These are phyloP conservation scores for Malus fusca DNA, from an alignment of 306 rosid genomes.

Conservation along the genomic window DNA sequence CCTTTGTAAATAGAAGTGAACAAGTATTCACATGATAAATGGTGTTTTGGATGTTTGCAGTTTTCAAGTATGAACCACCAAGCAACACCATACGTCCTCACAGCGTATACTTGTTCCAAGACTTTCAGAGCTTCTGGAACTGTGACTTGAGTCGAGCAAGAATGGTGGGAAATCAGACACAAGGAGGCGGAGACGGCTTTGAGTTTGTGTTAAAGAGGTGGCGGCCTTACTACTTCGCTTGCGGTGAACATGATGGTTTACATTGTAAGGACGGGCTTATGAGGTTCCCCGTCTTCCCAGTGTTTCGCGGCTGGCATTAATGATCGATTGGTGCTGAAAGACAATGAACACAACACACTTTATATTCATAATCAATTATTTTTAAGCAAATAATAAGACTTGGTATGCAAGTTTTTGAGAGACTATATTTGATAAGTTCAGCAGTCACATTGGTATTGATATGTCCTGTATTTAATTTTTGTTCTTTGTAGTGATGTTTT, in stretches of 20 bases:
- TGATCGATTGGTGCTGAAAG: background rate
- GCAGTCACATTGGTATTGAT: no score
- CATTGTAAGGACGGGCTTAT: conserved; percentile 61
- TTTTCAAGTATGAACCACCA: conserved; percentile 69
- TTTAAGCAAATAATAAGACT: conserved; percentile 1
- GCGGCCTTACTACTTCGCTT: conserved; percentile 57
- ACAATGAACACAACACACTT: background rate
- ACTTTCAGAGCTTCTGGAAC: conserved; percentile 30
- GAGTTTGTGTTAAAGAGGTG: conserved; percentile 37
- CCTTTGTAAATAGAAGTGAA: background rate
- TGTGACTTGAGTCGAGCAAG: conserved; percentile 45
- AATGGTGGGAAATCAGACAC: conserved; percentile 28
- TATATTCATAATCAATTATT: background rate
- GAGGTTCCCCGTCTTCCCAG: conserved; percentile 57
- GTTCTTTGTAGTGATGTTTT: no score
- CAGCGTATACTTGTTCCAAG: conserved; percentile 48
- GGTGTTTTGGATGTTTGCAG: conserved; percentile 18
- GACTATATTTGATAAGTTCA: background rate
- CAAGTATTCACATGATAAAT: no score
- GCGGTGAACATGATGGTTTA: conserved; percentile 47
- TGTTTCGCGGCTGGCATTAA: conserved; percentile 23
- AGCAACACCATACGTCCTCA: conserved; percentile 37
- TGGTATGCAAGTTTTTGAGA: background rate
- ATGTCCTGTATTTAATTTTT: no score
- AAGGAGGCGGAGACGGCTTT: conserved; percentile 56